A percentile compares a stretch with the other conserved stretches of the same genome.
phyloP scores from a whole-genome alignment of 352 stramenopile species.

The Lagenidium giganteum region DNA sequence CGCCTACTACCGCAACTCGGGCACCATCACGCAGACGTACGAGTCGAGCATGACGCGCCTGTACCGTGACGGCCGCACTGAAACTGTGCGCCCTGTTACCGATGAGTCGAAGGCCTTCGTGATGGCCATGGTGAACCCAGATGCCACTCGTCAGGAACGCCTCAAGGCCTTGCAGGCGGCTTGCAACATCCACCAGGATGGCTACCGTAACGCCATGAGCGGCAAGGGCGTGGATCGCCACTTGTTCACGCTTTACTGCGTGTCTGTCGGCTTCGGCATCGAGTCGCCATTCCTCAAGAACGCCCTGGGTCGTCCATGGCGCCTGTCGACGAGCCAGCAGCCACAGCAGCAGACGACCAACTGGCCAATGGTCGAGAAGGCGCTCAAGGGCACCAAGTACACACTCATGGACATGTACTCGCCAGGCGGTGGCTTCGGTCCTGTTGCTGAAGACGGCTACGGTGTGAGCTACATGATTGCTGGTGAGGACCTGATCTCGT shows the following conservation, averaged over 20 bases:
- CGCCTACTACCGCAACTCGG: slow-evolving; percentile 87
- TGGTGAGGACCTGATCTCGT: slow-evolving; percentile 77
- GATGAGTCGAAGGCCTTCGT: slow-evolving; percentile 85
- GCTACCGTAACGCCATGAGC: slow-evolving; percentile 81
- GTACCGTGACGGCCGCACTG: slow-evolving; percentile 93
- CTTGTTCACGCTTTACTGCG: slow-evolving; percentile 91
- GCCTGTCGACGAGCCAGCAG: slow-evolving; percentile 81
- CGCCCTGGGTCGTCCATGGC: slow-evolving; percentile 69
- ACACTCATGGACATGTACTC: slow-evolving; percentile 41
- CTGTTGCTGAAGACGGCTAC: slow-evolving; percentile 81
- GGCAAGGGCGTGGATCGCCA: slow-evolving; percentile 91
- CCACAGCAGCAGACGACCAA: slow-evolving; percentile 80
- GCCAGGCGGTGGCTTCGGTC: slow-evolving; percentile 79
- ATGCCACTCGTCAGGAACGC: slow-evolving; percentile 56
- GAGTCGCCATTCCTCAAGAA: slow-evolving; percentile 83
- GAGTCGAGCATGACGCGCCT: slow-evolving; percentile 93
- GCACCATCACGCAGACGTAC: slow-evolving; percentile 93
- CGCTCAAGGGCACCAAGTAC: slow-evolving; percentile 40
- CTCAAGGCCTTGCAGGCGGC: slow-evolving; percentile 79
- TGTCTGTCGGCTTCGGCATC: slow-evolving; percentile 70
- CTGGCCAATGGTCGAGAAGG: slow-evolving; percentile 55
- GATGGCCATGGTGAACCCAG: slow-evolving; percentile 67
- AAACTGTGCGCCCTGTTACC: slow-evolving; percentile 83
- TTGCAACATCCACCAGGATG: slow-evolving; percentile 83
- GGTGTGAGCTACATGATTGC: slow-evolving; percentile 86